phyloP scores from a whole-genome alignment of 2,329 filamentous ascomycete species.

The Neofusicoccum laricinum region DNA sequence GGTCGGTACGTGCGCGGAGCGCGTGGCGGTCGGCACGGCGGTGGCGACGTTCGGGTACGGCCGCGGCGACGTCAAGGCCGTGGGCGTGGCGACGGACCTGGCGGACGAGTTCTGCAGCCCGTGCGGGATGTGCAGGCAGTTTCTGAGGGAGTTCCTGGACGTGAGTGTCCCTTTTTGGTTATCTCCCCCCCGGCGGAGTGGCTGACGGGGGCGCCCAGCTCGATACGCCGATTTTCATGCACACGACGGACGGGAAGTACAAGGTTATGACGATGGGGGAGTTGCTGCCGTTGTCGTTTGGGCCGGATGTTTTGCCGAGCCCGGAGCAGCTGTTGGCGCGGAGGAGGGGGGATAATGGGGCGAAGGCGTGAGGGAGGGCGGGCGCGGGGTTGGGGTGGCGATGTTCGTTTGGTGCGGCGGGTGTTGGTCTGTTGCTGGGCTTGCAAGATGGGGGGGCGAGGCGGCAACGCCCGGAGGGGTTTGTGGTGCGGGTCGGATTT shows the following conservation, averaged over 20 bases:
- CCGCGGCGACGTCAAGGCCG: conserved; percentile 62
- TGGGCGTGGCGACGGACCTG: conserved; percentile 84
- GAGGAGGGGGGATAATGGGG: background rate
- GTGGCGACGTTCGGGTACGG: conserved; percentile 53
- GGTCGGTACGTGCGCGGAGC: conserved; percentile 92
- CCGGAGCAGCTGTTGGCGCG: conserved; percentile 32
- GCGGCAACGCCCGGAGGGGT: too few species aligned
- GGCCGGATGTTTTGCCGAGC: conserved; percentile 46
- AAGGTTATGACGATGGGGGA: conserved; percentile 68
- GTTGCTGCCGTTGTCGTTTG: conserved; percentile 53
- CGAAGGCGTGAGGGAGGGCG: background rate
- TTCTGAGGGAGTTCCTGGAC: conserved; percentile 50
- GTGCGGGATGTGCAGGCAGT: conserved; percentile 95
- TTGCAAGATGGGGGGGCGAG: too few species aligned
- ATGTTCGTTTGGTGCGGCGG: too few species aligned
- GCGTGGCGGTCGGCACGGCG: conserved; percentile 78
- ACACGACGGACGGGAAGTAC: conserved; percentile 74
- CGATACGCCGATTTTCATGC: conserved; percentile 84
- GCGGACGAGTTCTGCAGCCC: conserved; percentile 49
- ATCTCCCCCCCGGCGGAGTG: too few species aligned
- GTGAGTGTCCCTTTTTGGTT: background rate
- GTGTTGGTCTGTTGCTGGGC: too few species aligned
- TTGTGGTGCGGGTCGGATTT: too few species aligned
- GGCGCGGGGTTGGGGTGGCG: too few species aligned
- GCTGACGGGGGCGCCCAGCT: too few species aligned